Conservation (phyloP, 495 filamentous ascomycete species). For the Penicillium tannophilum region DNA sequence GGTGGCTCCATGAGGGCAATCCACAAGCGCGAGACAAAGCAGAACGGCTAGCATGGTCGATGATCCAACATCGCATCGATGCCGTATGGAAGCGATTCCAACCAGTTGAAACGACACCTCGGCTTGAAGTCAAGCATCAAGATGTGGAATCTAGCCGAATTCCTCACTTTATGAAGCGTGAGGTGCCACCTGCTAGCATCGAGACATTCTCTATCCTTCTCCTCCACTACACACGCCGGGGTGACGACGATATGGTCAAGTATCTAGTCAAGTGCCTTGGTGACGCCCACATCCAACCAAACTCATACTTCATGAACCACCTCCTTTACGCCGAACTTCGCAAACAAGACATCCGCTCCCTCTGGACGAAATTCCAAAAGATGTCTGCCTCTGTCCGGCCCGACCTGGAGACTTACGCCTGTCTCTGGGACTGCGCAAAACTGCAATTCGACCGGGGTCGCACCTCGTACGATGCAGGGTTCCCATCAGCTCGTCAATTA, state of each 20-base stretch:
- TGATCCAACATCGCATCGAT: slow-evolving; percentile 69
- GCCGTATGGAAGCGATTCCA: slow-evolving; percentile 51
- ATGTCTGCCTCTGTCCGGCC: slow-evolving; percentile 54
- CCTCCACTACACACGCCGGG: slow-evolving; percentile 65
- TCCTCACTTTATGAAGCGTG: slow-evolving; percentile 41
- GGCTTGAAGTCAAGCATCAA: slow-evolving; percentile 26
- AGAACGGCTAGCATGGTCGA: slow-evolving; percentile 72
- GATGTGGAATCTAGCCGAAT: slow-evolving; percentile 24
- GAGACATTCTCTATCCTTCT: slow-evolving; percentile 79
- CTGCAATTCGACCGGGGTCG: slow-evolving; percentile 52
- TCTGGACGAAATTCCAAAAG: slow-evolving; percentile 57
- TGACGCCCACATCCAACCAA: slow-evolving; percentile 61
- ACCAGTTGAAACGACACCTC: slow-evolving; percentile 18
- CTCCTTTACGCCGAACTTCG: slow-evolving; percentile 62
- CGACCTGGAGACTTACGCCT: slow-evolving; percentile 69
- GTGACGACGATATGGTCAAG: slow-evolving; percentile 55
- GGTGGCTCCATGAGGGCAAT: slow-evolving; percentile 66
- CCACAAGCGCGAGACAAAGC: slow-evolving; percentile 58
- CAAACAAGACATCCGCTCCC: slow-evolving; percentile 50
- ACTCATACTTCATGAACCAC: slow-evolving; percentile 76
- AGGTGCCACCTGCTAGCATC: slow-evolving; percentile 60
- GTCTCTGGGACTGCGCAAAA: slow-evolving; percentile 63
- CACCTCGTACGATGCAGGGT: slow-evolving; percentile 35
- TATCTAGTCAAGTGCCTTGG: slow-evolving; percentile 59
- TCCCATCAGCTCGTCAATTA: slow-evolving; percentile 53